Conservation (phyloP, 768 basidiomycete genomes). For the Suillus clintonianus region DNA sequence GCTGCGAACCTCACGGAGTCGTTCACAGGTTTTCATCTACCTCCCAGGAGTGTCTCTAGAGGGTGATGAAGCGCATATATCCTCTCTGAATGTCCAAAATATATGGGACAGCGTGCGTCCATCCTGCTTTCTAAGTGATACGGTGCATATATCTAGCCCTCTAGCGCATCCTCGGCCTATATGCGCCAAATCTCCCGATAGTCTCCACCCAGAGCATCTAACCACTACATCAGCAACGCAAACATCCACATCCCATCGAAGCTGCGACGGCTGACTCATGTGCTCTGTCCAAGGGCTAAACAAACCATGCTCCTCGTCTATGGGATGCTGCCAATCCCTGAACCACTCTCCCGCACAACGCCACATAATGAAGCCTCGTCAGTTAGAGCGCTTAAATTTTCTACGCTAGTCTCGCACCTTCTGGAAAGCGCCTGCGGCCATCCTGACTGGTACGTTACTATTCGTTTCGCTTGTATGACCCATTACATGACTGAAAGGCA, state of each 20-base stretch:
- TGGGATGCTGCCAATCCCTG: too few relatives aligned
- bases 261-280: background rate
- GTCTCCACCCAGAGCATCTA: background rate
- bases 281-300: too few relatives aligned
- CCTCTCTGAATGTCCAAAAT: background rate
- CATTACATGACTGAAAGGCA: too few relatives aligned
- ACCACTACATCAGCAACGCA: background rate
- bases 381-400: too few relatives aligned
- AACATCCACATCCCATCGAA: background rate
- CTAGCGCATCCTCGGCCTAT: background rate
- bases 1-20: constrained; percentile 75
- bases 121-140: background rate
- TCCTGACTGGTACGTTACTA: too few relatives aligned
- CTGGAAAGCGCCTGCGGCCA: too few relatives aligned
- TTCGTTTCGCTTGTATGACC: too few relatives aligned
- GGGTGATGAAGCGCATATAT: background rate
- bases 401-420: too few relatives aligned
- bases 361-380: too few relatives aligned
- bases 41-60: background rate
- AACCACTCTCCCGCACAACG: too few relatives aligned
- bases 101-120: background rate
- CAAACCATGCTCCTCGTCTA: too few relatives aligned
- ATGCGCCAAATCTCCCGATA: background rate
- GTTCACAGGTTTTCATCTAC: constrained; percentile 34
- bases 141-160: background rate